These are phyloP conservation scores for Letharia lupina DNA, from an alignment of 495 filamentous ascomycete species.

Conservation along the genomic window DNA sequence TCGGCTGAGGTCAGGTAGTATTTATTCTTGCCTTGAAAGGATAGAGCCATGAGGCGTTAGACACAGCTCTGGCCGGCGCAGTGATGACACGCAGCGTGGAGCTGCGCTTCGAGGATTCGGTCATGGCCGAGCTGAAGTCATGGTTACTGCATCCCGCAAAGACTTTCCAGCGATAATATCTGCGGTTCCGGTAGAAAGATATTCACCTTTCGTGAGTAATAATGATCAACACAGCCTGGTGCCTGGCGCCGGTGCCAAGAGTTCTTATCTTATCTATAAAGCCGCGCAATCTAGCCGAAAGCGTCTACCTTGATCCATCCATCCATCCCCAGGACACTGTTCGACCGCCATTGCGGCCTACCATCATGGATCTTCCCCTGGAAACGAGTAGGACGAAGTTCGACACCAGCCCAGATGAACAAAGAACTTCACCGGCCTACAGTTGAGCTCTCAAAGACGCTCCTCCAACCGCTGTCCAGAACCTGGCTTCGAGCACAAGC, in stretches of 20 bases:
- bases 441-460: too few species aligned
- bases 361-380: too few species aligned
- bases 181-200: background rate
- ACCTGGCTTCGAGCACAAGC: too few species aligned
- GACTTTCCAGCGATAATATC: background rate
- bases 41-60: slow-evolving; percentile 46
- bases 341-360: too few species aligned
- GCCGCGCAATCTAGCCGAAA: too few species aligned
- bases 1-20: background rate
- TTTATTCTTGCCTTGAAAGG: slow-evolving; percentile 40
- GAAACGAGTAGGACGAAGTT: too few species aligned
- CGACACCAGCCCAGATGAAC: too few species aligned
- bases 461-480: too few species aligned
- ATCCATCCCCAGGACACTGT: too few species aligned
- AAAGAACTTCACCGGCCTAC: too few species aligned
- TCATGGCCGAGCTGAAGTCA: background rate
- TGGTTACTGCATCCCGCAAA: background rate
- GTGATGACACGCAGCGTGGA: background rate
- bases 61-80: slow-evolving; percentile 7
- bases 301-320: too few species aligned
- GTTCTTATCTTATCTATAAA: background rate
- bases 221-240: background rate
- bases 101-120: background rate
- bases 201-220: background rate
- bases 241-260: background rate